Evolutionary conservation across 192 early-diverging fungal species (phyloP).

Genomic region (Kickxella alabastrina): DNA sequence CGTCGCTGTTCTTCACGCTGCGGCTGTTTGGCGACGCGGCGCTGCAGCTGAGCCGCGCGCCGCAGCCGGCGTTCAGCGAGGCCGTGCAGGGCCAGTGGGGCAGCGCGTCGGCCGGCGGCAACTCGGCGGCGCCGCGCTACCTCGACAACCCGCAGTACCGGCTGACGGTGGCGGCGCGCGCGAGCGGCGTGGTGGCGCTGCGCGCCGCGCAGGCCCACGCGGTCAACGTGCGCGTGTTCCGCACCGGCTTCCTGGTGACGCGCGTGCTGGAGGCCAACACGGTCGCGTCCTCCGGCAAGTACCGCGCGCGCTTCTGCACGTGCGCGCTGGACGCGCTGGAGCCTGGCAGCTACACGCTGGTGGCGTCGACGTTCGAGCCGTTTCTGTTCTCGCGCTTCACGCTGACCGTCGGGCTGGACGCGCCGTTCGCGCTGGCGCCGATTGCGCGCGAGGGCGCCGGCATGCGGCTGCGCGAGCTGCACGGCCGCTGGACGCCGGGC

Average conservation of each 20-base stretch:
- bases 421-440: constrained; percentile 49
- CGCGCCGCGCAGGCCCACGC: constrained; percentile 63
- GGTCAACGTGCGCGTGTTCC: constrained; percentile 65
- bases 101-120: constrained; percentile 72
- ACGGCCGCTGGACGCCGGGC: constrained; percentile 54
- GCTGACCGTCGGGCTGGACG: constrained; percentile 59
- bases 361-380: constrained; percentile 77
- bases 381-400: constrained; percentile 64
- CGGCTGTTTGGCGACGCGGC: constrained; percentile 63
- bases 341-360: constrained; percentile 69
- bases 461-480: constrained; percentile 54
- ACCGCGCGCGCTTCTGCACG: constrained; percentile 72
- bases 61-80: constrained; percentile 20
- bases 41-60: constrained; percentile 61
- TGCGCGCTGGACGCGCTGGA: constrained; percentile 61
- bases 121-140: constrained; percentile 63
- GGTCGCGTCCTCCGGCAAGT: constrained; percentile 68
- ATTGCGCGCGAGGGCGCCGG: constrained; percentile 77
- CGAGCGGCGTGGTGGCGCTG: constrained; percentile 56
- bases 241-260: constrained; percentile 68
- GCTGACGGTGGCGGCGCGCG: constrained; percentile 53
- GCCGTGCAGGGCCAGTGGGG: constrained; percentile 69
- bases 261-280: constrained; percentile 60
- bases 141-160: constrained; percentile 78
- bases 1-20: constrained; percentile 72